Base-by-base conservation (phyloP, 2,329 filamentous ascomycete genomes). In the Cladosporium sp. region DNA sequence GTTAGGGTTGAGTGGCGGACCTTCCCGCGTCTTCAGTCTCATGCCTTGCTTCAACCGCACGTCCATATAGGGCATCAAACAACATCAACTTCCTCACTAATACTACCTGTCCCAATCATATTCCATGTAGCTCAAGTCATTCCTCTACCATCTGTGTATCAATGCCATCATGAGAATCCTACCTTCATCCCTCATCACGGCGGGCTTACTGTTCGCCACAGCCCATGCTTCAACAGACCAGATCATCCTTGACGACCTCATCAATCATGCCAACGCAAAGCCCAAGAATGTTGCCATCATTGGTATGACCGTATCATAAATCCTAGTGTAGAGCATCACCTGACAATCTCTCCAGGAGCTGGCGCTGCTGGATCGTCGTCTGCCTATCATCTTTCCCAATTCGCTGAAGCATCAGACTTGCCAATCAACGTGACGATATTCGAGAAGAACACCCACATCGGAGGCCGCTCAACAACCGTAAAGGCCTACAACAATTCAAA, bases 341-440 rank as follows among this genome's bases (percentile, higher is more conserved):
- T n/a, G n/a, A n/a, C n/a, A n/a, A n/a, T n/a, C 11, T 19, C 20
- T 3, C 12, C 34, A 95, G 92, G 93, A 55, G 92, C 92, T 59
- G 93, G 93, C 40, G 85, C 93, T 38, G 92, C 83, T 24, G 93
- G 93, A 24, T 83, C 93, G 4, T 95, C 91, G 2, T 76, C 90
- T 2, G 91, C 93, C 1, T 96, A 93, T 68, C 83, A 92, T 63
- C 75, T 99, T 41, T 78, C 79, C 34, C 81, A 85, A 62, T 91
- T 84, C 67, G 86, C 88, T 18, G 70, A 80, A 3, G 70, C 80
- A 52, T 74, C 73, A 20, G 67, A 77, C n/a, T 68, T 86, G 15
- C 72, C 77, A 2, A 65, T 92, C 52, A 86, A 95, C 58, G 85
- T 97, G 61, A 95, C 90, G 18, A 75, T 99, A 22, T 96, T 92